A percentile compares a stretch with the other conserved stretches of the same genome.
These are phyloP conservation scores for Obba rivulosa DNA, from an alignment of 768 basidiomycete species.

Conservation along the genomic window DNA sequence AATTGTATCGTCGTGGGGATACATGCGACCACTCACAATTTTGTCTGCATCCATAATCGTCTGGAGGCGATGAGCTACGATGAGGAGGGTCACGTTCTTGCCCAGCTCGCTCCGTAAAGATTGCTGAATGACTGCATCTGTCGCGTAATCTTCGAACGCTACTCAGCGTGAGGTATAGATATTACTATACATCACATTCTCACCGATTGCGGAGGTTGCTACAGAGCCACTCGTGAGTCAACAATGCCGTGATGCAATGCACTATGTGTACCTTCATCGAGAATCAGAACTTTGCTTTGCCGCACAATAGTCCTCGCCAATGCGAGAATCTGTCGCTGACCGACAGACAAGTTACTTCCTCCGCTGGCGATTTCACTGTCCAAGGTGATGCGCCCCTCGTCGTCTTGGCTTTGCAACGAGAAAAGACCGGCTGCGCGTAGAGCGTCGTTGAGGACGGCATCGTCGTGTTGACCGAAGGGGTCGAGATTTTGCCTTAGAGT, in stretches of 20 bases:
- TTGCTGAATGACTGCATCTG: conserved; percentile 48
- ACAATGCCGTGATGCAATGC: not conserved
- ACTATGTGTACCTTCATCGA: conserved; percentile 43
- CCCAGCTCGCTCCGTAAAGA: conserved; percentile 43
- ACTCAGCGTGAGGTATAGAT: not conserved
- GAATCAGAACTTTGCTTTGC: conserved; percentile 47
- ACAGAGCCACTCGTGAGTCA: not conserved
- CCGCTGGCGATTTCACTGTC: conserved; percentile 41
- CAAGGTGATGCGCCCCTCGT: conserved; percentile 35
- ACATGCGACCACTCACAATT: conserved; percentile 32
- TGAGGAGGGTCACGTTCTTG: conserved; percentile 42
- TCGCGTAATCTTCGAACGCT: conserved; percentile 38
- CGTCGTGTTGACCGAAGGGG: conserved; percentile 52
- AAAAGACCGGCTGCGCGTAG: conserved; percentile 44
- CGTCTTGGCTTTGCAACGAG: conserved; percentile 32
- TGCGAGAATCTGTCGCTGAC: conserved; percentile 58
- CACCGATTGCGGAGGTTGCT: conserved; percentile 45
- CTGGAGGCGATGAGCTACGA: conserved; percentile 49
- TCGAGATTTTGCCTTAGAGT: conserved; percentile 56
- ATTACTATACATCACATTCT: not conserved
- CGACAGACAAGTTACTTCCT: conserved; percentile 44
- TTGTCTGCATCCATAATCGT: conserved; percentile 57
- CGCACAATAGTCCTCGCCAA: conserved; percentile 55
- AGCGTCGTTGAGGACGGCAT: conserved; percentile 44
- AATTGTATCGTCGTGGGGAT: not conserved